Evolutionary conservation across 176 grass and related monocot genomes (phyloP).

Genomic region (Ensete glaucum): DNA sequence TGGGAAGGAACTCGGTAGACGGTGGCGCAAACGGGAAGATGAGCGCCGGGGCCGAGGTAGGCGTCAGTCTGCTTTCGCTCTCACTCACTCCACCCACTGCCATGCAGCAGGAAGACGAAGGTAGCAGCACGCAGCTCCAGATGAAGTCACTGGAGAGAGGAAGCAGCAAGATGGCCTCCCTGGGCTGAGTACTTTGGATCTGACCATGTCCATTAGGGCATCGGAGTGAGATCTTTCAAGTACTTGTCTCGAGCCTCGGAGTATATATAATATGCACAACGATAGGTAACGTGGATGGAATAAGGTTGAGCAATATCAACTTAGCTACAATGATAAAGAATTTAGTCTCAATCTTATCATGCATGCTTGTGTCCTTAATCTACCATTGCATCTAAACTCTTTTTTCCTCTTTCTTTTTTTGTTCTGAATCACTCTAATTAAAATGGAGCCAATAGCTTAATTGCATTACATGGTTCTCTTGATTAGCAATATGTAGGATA

Average conservation of each 20-base stretch:
- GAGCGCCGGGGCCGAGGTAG: too few species aligned
- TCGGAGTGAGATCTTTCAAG: conserved; percentile 20
- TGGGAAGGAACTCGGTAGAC: neutral
- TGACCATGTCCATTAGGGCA: conserved; percentile 10
- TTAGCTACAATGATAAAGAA: too few species aligned
- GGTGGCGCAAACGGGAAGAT: neutral
- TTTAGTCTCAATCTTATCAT: too few species aligned
- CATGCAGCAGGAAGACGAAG: neutral
- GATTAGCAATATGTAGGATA: too few species aligned
- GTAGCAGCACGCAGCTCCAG: neutral
- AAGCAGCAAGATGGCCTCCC: neutral
- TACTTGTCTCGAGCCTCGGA: conserved; percentile 5
- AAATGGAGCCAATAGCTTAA: too few species aligned
- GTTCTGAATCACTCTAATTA: too few species aligned
- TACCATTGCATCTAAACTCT: too few species aligned
- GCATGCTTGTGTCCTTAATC: too few species aligned
- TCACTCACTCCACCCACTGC: neutral
- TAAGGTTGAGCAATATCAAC: neutral
- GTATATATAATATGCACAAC: neutral
- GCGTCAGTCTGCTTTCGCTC: neutral
- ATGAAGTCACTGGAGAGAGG: neutral
- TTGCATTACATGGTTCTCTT: too few species aligned
- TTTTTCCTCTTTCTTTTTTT: too few species aligned
- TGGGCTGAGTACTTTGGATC: conserved; percentile 13
- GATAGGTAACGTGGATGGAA: neutral